These are phyloP conservation scores for Podospora australis DNA, from an alignment of 495 filamentous ascomycete species.

Conservation along the genomic window DNA sequence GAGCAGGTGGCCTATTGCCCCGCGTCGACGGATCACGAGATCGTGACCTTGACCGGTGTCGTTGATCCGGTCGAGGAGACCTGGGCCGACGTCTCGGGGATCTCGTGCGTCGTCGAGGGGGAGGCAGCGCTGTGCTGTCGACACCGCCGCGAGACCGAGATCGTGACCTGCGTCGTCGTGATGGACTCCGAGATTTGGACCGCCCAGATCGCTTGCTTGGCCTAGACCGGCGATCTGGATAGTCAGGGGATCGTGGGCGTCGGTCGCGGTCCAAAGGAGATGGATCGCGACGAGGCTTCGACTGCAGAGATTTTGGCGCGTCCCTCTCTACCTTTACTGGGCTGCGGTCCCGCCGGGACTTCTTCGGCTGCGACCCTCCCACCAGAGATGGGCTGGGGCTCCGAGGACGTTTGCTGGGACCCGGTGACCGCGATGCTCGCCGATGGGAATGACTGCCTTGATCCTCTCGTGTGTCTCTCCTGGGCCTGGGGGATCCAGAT, in stretches of 20 bases:
- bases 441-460: constrained; percentile 11
- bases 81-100: constrained; percentile 26
- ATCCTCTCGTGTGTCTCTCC: constrained; percentile 13
- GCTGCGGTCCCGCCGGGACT: constrained; percentile 28
- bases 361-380: constrained; percentile 26
- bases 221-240: constrained; percentile 17
- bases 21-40: constrained; percentile 19
- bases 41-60: constrained; percentile 33
- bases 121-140: neutral
- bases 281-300: constrained; percentile 15
- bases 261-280: constrained; percentile 17
- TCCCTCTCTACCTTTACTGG: constrained; percentile 25
- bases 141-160: constrained; percentile 16
- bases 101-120: constrained; percentile 13
- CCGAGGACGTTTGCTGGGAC: constrained; percentile 33
- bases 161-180: constrained; percentile 19
- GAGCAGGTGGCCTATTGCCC: constrained; percentile 27
- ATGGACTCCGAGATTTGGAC: constrained; percentile 25
- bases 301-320: constrained; percentile 17
- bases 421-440: constrained; percentile 26
- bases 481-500: constrained; percentile 16
- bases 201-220: constrained; percentile 20
- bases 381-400: constrained; percentile 28
- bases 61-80: constrained; percentile 17
- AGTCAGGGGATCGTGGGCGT: constrained; percentile 28